Conservation (phyloP, 116 monocot genomes). For the Thalassia testudinum region DNA sequence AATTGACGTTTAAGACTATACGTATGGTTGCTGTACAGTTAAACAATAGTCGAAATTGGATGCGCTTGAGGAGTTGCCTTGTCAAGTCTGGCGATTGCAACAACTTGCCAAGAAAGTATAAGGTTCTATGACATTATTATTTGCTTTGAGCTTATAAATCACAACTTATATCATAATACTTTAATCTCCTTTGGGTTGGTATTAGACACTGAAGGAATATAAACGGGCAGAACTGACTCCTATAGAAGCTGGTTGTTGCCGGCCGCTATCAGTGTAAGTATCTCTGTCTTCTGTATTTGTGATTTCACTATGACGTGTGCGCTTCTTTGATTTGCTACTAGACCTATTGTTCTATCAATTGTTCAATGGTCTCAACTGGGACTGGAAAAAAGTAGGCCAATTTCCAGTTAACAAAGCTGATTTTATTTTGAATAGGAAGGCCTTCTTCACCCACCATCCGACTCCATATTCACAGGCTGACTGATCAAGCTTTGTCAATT, state of each 20-base stretch:
- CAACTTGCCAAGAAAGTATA: constrained; percentile 58
- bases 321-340: too few relatives aligned
- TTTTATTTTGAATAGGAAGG: too few relatives aligned
- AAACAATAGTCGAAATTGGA: constrained; percentile 70
- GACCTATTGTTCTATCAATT: too few relatives aligned
- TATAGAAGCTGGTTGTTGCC: constrained; percentile 90
- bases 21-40: constrained; percentile 19
- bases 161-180: background rate
- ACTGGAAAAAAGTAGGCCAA: too few relatives aligned
- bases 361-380: too few relatives aligned
- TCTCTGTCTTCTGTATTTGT: background rate
- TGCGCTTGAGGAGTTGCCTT: constrained; percentile 68
- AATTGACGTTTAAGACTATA: background rate
- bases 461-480: too few relatives aligned
- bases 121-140: constrained; percentile 26
- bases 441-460: too few relatives aligned
- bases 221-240: constrained; percentile 73
- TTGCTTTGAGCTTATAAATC: background rate
- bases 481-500: too few relatives aligned
- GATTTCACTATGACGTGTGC: too few relatives aligned
- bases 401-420: too few relatives aligned
- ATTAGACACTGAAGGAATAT: constrained; percentile 73
- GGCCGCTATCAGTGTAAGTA: constrained; percentile 85
- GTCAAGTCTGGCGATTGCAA: constrained; percentile 78
- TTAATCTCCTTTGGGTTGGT: background rate